Conservation (phyloP, 2,329 filamentous ascomycete genomes). For the Fusarium floridanum region DNA sequence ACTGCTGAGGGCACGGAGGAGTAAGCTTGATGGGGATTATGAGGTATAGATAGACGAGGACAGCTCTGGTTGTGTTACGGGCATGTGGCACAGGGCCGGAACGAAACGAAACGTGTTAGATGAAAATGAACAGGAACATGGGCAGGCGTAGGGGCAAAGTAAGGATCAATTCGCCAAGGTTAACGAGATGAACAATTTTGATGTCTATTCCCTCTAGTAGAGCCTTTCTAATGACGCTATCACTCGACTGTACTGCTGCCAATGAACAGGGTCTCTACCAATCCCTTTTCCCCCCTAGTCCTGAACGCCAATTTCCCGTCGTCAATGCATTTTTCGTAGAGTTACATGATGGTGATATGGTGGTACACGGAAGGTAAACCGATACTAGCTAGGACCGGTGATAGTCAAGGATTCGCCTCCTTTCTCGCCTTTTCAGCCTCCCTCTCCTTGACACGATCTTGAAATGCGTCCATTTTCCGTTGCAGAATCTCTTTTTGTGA, state of each 20-base stretch:
- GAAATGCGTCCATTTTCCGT: constrained; percentile 57
- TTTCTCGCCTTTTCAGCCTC: constrained; percentile 47
- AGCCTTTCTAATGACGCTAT: background rate
- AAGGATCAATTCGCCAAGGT: constrained; percentile 30
- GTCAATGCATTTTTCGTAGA: constrained; percentile 16
- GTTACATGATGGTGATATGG: constrained; percentile 29
- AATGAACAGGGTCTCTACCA: constrained; percentile 3
- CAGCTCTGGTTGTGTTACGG: background rate
- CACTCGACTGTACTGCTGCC: background rate
- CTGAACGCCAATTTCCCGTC: constrained; percentile 25
- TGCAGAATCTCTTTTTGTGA: constrained; percentile 56
- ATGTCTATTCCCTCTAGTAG: constrained; percentile 7
- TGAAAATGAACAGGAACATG: constrained; percentile 22
- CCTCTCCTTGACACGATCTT: constrained; percentile 55
- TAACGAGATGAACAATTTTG: constrained; percentile 9
- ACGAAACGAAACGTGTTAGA: constrained; percentile 28
- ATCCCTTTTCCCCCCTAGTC: background rate
- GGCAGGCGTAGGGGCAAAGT: constrained; percentile 36
- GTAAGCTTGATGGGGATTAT: constrained; percentile 25
- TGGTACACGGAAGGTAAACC: background rate
- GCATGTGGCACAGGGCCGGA: background rate
- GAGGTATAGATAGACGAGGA: background rate
- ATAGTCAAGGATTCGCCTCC: constrained; percentile 15
- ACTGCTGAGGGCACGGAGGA: constrained; percentile 61
- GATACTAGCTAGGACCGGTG: background rate